phyloP scores from a whole-genome alignment of 208 protist species.

The Trypanosoma scelopori region DNA sequence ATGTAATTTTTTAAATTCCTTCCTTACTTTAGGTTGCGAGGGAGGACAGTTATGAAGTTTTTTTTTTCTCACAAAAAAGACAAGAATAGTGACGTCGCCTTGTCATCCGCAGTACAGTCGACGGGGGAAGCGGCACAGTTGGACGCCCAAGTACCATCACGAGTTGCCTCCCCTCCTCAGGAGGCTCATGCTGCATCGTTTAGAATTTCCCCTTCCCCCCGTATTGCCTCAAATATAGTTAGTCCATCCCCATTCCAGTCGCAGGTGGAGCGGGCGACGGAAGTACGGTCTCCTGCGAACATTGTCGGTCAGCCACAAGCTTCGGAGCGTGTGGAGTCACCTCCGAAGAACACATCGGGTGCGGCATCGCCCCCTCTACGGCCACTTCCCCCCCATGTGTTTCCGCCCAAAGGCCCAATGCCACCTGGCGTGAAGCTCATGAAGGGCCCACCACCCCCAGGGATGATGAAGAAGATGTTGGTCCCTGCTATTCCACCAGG shows the following conservation, averaged over 20 bases:
- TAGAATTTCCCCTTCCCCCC: no score
- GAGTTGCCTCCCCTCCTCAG: no score
- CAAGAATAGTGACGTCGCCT: not conserved
- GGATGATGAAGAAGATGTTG: slow-evolving; percentile 33
- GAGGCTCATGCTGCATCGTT: no score
- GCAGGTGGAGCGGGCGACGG: not conserved
- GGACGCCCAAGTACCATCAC: no score
- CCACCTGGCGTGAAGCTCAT: slow-evolving; percentile 35
- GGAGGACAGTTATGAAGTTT: not conserved
- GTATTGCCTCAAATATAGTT: no score
- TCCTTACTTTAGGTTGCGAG: no score
- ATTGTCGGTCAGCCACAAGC: not conserved
- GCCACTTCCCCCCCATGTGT: not conserved
- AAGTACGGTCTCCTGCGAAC: not conserved
- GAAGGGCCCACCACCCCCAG: slow-evolving; percentile 27
- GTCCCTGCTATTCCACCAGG: slow-evolving; percentile 4
- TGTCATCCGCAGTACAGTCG: not conserved
- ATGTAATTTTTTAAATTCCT: slow-evolving; percentile 1
- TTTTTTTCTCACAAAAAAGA: slow-evolving; percentile 9
- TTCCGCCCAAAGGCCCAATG: slow-evolving; percentile 20
- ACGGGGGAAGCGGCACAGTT: not conserved
- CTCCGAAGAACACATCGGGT: not conserved
- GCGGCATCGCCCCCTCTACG: not conserved
- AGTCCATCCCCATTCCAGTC: no score
- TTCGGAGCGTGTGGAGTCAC: not conserved